Conservation (phyloP, 805 yeast genomes). For the Kluyveromyces siamensis region DNA sequence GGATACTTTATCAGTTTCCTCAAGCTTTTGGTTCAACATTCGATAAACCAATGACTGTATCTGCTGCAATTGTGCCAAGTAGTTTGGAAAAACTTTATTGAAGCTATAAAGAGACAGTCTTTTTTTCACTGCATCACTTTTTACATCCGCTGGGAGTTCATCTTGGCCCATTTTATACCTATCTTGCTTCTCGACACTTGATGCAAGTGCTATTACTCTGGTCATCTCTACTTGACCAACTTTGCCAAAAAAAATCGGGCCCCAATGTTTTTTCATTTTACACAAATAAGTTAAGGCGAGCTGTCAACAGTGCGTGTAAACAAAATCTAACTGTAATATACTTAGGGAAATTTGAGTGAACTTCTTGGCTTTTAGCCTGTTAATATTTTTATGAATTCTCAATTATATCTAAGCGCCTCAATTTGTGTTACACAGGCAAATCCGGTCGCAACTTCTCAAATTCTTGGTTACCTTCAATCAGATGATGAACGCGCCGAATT, state of each 20-base stretch:
- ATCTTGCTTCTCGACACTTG: neutral
- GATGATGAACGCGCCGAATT: slow-evolving; percentile 6
- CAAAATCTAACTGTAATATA: no score
- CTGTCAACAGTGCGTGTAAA: no score
- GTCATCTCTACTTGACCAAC: neutral
- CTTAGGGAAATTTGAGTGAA: no score
- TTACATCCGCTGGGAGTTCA: neutral
- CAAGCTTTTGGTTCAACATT: slow-evolving; percentile 3
- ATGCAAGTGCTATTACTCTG: neutral
- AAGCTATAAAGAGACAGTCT: slow-evolving; percentile 1
- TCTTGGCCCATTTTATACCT: neutral
- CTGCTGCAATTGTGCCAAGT: slow-evolving; percentile 1
- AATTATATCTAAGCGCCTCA: slow-evolving; percentile 17
- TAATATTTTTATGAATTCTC: slow-evolving; percentile 3
- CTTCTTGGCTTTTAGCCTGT: neutral
- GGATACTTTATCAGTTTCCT: slow-evolving; percentile 5
- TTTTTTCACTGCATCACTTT: neutral
- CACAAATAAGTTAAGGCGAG: neutral
- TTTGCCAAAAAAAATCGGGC: neutral
- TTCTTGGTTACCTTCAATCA: neutral
- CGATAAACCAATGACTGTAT: neutral
- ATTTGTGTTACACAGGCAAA: slow-evolving; percentile 20
- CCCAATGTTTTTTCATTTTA: no score
- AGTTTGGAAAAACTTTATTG: slow-evolving; percentile 2
- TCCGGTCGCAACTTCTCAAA: neutral